Base-by-base conservation (phyloP, 78 protist species). In the Dictyostelium capitatum region DNA sequence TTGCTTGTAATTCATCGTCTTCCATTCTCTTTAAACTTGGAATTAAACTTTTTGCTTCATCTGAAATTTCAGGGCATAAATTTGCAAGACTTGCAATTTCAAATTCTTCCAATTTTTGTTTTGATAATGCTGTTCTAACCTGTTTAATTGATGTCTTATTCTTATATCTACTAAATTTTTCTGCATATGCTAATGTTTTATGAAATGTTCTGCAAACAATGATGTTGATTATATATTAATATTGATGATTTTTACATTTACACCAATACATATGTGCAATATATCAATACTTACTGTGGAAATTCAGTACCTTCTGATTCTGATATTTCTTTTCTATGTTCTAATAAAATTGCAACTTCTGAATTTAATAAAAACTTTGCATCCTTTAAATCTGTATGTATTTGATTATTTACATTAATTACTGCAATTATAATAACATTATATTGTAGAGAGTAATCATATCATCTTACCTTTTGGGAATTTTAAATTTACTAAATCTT, bases 151-250 rank as follows among this genome's bases (percentile, higher is more conserved):
- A 87, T 43, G 93, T 32, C 37, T 77, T 87, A 25, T 70, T 87
- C 41, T 87, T 87, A 77, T 77, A 87, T 77, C 93, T 87, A 64
- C 93, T 87, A 47, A 87, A 87, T 77, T 70, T 74, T 41, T 87
- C 84, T 77, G 93, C 93, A 50, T 87, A 87, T 78, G 83, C 93
- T 77, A 87, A 77, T 74, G 93, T 87, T 37, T 87, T 87, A 37
- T 87, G 93, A 77, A 87, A 87, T 48, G 93, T 78, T 87, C 93
- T 84, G n/a, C n/a, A n/a, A n/a, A n/a, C n/a, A n/a, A n/a, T n/a
- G 6, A 72, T 9, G 47, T 72, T 15, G n/a, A 15, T 15, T 48
- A 74, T 74, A 19, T 5, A n/a, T 46, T 50, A 5, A 20, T 65
- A 6, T 65, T 30, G 32, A 28, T 30, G 32, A 28, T 11, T 4